Conservation (phyloP, 1,284 basidiomycete species). For the Microbotryomycetes sp. region DNA sequence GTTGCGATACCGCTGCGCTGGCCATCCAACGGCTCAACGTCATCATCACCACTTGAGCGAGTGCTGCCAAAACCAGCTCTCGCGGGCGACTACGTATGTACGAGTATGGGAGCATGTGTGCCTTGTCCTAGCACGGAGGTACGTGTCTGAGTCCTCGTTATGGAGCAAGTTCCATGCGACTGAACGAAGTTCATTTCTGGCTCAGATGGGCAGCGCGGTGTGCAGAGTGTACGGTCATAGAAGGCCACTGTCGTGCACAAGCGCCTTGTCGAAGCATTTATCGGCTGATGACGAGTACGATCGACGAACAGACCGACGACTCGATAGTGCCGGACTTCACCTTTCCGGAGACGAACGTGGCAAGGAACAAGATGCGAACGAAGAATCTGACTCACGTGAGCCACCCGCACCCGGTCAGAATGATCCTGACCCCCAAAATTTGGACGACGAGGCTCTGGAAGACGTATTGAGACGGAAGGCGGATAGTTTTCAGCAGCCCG, state of each 20-base stretch:
- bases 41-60: too few species aligned
- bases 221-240: slow-evolving; percentile 25
- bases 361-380: background rate
- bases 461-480: background rate
- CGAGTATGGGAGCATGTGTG: slow-evolving; percentile 9
- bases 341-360: background rate
- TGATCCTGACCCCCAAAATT: background rate
- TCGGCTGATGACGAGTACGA: background rate
- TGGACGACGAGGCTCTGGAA: background rate
- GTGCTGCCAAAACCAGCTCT: slow-evolving; percentile 2
- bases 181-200: background rate
- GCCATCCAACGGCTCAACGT: too few species aligned
- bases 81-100: slow-evolving; percentile 22
- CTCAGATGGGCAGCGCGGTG: slow-evolving; percentile 16
- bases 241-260: slow-evolving; percentile 12
- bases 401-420: background rate
- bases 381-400: background rate
- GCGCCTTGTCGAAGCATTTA: background rate
- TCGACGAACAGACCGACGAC: background rate
- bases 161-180: too few species aligned
- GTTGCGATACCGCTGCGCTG: too few species aligned
- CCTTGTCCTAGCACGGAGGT: slow-evolving; percentile 20
- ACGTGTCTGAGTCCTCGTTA: background rate
- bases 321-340: background rate
- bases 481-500: background rate